phyloP scores from a whole-genome alignment of 148 eudicot genomes.

The Dianthus caryophyllus region DNA sequence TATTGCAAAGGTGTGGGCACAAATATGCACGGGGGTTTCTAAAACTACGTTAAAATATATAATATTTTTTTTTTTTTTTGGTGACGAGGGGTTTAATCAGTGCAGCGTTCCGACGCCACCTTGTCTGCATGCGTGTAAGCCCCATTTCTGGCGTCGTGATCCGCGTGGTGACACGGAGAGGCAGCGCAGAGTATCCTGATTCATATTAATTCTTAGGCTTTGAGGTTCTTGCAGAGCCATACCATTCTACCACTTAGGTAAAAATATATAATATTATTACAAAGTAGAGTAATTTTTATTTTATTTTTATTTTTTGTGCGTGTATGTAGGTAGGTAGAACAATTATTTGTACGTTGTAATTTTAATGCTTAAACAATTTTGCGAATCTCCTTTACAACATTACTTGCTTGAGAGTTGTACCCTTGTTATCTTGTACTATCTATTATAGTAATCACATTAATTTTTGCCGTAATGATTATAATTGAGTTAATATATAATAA shows the following conservation, averaged over 20 bases:
- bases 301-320: background rate
- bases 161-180: no score
- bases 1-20: background rate
- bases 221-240: no score
- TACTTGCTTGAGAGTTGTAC: background rate
- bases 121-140: no score
- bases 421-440: background rate
- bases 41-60: background rate
- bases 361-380: background rate
- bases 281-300: no score
- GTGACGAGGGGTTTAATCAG: no score
- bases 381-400: background rate
- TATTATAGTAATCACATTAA: background rate
- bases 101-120: no score
- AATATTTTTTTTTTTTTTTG: no score
- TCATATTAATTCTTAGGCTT: no score
- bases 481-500: background rate
- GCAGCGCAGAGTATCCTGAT: no score
- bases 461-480: background rate
- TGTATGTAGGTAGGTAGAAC: constrained; percentile 11
- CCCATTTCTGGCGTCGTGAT: no score
- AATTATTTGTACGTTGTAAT: constrained; percentile 4
- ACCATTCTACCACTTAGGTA: no score
- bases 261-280: background rate
- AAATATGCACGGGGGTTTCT: constrained; percentile 9